phyloP scores from a whole-genome alignment of 192 early-diverging fungal genomes.

The Coemansia sp. region DNA sequence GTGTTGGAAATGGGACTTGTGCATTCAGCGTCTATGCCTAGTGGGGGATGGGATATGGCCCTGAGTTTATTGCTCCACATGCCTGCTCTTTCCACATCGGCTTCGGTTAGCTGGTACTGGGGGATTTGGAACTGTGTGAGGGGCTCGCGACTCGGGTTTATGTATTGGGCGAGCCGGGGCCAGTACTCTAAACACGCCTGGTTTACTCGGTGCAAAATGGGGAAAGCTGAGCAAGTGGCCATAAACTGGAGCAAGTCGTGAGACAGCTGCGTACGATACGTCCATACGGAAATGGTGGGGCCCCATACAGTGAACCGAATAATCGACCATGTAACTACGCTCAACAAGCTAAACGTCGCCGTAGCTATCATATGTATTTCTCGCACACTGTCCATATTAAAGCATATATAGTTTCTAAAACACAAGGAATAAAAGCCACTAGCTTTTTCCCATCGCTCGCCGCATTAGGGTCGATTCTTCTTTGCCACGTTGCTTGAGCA shows the following conservation, averaged over 20 bases:
- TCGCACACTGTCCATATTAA: neutral
- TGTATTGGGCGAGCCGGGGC: neutral
- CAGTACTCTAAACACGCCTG: slow-evolving; percentile 5
- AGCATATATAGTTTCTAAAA: no score
- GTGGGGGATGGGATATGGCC: neutral
- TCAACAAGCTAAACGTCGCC: neutral
- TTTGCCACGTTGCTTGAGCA: no score
- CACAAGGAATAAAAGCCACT: no score
- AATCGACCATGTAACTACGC: neutral
- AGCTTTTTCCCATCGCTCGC: no score
- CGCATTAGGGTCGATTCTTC: no score
- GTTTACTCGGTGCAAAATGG: neutral
- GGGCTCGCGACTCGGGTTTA: neutral
- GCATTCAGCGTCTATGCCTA: neutral
- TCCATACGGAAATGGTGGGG: slow-evolving; percentile 14
- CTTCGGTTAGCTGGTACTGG: neutral
- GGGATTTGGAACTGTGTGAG: neutral
- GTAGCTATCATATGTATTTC: neutral
- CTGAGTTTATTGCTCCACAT: no score
- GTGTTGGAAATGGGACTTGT: no score
- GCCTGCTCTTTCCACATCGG: no score
- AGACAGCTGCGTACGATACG: slow-evolving; percentile 16
- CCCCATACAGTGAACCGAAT: slow-evolving; percentile 9
- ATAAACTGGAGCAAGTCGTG: slow-evolving; percentile 29
- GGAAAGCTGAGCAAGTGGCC: neutral